Evolutionary conservation across 75 land plant genomes (phyloP).

Genomic region (Larix kaempferi): DNA sequence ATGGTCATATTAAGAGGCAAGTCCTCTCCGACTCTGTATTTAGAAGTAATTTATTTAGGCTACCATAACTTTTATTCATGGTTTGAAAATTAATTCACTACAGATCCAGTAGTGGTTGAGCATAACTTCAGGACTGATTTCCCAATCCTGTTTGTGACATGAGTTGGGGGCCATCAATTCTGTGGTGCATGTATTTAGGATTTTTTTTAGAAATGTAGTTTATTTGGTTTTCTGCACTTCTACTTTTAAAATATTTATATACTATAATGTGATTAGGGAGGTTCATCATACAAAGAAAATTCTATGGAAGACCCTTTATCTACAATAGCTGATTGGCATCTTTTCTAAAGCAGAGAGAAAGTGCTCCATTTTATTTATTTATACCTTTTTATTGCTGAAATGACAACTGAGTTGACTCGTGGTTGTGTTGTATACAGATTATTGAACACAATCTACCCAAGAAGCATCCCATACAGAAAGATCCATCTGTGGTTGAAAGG

Average conservation of each 20-base stretch:
- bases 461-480: slow-evolving; percentile 62
- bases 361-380: background rate
- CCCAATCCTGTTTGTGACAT: background rate
- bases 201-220: background rate
- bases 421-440: slow-evolving; percentile 39
- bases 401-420: background rate
- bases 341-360: background rate
- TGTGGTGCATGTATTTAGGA: background rate
- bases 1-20: background rate
- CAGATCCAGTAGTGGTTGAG: background rate
- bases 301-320: background rate
- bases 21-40: background rate
- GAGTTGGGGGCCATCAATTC: background rate
- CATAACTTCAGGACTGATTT: background rate
- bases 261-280: background rate
- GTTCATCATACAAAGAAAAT: background rate
- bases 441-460: slow-evolving; percentile 81
- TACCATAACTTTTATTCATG: background rate
- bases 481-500: slow-evolving; percentile 62
- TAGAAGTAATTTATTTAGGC: background rate
- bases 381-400: background rate
- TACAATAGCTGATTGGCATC: background rate
- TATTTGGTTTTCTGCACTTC: background rate
- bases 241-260: too few species aligned
- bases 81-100: background rate